Percentiles rank a stretch among this genome's conserved stretches.
Conservation (phyloP, 148 eudicot genomes). For the Agrostemma githago region DNA sequence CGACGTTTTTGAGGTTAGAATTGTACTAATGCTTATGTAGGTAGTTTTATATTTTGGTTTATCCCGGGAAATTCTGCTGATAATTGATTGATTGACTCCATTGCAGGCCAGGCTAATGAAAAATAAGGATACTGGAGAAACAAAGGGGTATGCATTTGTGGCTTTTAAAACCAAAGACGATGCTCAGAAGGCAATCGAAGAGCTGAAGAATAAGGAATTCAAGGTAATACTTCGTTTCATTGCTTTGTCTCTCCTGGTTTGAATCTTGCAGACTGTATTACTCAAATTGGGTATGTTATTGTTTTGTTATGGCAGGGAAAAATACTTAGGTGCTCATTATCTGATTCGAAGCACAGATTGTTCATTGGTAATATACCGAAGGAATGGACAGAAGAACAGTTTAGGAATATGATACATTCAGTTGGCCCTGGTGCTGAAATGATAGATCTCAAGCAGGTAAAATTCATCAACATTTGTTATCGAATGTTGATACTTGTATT, state of each 20-base stretch:
- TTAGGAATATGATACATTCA: conserved; percentile 66
- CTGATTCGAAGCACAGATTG: conserved; percentile 80
- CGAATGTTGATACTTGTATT: background rate
- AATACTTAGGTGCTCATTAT: conserved; percentile 73
- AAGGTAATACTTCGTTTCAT: conserved; percentile 43
- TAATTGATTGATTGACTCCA: background rate
- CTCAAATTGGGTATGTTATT: background rate
- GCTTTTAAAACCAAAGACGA: conserved; percentile 71
- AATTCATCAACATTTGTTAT: background rate
- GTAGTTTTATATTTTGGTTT: background rate
- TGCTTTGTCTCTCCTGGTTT: background rate
- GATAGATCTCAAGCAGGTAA: conserved; percentile 87
- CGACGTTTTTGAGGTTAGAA: conserved; percentile 65
- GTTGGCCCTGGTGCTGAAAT: conserved; percentile 90
- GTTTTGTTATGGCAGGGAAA: conserved; percentile 57
- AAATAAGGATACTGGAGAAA: conserved; percentile 87
- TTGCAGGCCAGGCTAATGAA: conserved; percentile 76
- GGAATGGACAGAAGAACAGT: conserved; percentile 83
- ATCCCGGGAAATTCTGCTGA: background rate
- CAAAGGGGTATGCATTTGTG: conserved; percentile 89
- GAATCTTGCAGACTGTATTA: background rate
- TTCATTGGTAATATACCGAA: conserved; percentile 93
- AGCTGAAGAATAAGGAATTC: conserved; percentile 75
- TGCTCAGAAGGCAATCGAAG: conserved; percentile 79
- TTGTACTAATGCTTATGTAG: background rate